Evolutionary conservation across 257 asterid species (phyloP).

Genomic region (Cruciata laevipes): DNA sequence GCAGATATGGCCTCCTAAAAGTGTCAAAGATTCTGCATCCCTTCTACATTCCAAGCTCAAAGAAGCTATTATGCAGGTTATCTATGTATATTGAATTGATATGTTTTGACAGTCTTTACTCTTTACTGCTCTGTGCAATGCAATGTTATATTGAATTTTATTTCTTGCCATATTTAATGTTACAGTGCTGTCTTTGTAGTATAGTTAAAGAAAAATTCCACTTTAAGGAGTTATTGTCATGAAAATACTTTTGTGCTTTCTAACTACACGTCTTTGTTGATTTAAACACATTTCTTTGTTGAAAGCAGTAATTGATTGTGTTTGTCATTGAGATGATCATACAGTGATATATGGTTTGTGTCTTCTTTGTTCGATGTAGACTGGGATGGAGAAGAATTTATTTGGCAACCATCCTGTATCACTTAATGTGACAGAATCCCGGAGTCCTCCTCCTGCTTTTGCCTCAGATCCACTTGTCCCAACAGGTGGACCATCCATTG

Average conservation of each 20-base stretch:
- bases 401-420: constrained; percentile 85
- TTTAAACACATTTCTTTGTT: not conserved
- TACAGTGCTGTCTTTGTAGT: not conserved
- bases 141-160: not conserved
- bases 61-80: constrained; percentile 84
- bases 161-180: not conserved
- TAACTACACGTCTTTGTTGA: not conserved
- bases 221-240: not conserved
- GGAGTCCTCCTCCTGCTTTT: constrained; percentile 83
- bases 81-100: not conserved
- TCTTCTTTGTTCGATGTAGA: constrained; percentile 33
- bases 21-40: constrained; percentile 86
- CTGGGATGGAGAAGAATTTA: constrained; percentile 83
- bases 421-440: constrained; percentile 48
- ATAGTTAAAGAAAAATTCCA: not conserved
- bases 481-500: constrained; percentile 22
- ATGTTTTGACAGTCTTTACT: not conserved
- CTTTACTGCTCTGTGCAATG: not conserved
- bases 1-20: constrained; percentile 99
- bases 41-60: constrained; percentile 71
- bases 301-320: constrained; percentile 2
- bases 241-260: not conserved
- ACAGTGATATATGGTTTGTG: not conserved
- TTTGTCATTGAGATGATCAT: not conserved
- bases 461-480: constrained; percentile 60